Evolutionary conservation across 805 yeast genomes (phyloP).

Genomic region (Candida xiaguanensis): DNA sequence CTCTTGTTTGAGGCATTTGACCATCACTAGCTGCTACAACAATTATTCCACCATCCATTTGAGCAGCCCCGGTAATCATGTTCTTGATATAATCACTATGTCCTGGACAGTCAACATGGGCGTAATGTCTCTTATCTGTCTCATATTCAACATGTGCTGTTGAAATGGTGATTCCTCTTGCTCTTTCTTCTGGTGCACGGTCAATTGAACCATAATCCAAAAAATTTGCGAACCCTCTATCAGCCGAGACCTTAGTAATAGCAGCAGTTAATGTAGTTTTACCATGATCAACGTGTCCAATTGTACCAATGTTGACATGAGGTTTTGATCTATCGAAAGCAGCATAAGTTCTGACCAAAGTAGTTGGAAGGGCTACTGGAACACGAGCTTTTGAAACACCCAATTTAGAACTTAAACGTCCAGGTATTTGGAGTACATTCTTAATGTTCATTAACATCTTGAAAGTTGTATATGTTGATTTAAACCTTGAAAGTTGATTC

Average conservation of each 20-base stretch:
- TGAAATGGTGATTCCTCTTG: slow-evolving; percentile 98
- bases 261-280: slow-evolving; percentile 98
- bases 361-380: no score
- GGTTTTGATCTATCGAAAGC: slow-evolving; percentile 94
- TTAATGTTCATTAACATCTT: slow-evolving; percentile 28
- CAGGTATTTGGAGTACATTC: slow-evolving; percentile 24
- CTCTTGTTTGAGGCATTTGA: slow-evolving; percentile 99
- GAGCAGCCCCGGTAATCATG: slow-evolving; percentile 99
- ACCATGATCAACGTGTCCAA: slow-evolving; percentile 99
- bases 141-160: slow-evolving; percentile 98
- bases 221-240: slow-evolving; percentile 87
- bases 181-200: slow-evolving; percentile 98
- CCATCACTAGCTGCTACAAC: slow-evolving; percentile 99
- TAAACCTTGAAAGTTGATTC: slow-evolving; percentile 21
- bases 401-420: slow-evolving; percentile 5
- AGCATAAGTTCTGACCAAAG: slow-evolving; percentile 46
- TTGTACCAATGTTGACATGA: slow-evolving; percentile 95
- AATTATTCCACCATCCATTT: slow-evolving; percentile 99
- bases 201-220: slow-evolving; percentile 91
- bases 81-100: slow-evolving; percentile 98
- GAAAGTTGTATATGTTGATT: slow-evolving; percentile 17
- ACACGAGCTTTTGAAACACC: slow-evolving; percentile 16
- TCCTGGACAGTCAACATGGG: slow-evolving; percentile 84
- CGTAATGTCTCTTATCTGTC: slow-evolving; percentile 91
- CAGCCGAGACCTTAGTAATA: slow-evolving; percentile 89